These are phyloP conservation scores for Rhizomucor miehei DNA, from an alignment of 371 early-diverging fungal species.

Conservation along the genomic window DNA sequence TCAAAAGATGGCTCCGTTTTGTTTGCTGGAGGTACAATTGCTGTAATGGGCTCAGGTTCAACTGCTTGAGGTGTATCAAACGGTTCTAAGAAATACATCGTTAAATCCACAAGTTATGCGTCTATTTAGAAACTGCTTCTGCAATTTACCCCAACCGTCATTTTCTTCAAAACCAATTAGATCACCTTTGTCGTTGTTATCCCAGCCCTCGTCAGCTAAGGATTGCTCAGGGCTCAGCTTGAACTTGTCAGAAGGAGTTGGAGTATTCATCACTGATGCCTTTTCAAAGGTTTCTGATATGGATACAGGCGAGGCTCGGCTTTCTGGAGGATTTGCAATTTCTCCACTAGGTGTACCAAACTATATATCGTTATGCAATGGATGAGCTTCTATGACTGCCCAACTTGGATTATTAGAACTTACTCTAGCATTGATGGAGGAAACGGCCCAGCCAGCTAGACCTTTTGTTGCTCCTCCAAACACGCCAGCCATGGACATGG, in stretches of 20 bases:
- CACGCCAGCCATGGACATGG: slow-evolving; percentile 29
- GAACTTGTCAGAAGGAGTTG: background rate
- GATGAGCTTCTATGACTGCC: background rate
- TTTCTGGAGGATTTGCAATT: slow-evolving; percentile 14
- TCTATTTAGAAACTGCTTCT: background rate
- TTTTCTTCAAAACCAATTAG: slow-evolving; percentile 30
- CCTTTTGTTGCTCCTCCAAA: slow-evolving; percentile 49
- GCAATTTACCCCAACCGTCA: slow-evolving; percentile 43
- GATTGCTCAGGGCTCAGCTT: background rate
- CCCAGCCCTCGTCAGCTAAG: slow-evolving; percentile 29
- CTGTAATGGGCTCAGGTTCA: slow-evolving; percentile 21
- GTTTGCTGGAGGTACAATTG: slow-evolving; percentile 13
- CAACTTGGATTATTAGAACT: background rate
- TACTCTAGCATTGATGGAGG: slow-evolving; percentile 44
- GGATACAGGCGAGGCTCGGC: background rate
- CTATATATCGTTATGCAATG: slow-evolving; percentile 12
- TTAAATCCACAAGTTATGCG: background rate
- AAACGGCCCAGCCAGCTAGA: slow-evolving; percentile 50
- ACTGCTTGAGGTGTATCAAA: slow-evolving; percentile 16
- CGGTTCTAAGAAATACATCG: slow-evolving; percentile 15
- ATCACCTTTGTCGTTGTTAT: slow-evolving; percentile 29
- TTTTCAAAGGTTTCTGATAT: slow-evolving; percentile 1
- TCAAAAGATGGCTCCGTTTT: slow-evolving; percentile 9
- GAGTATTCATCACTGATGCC: background rate
- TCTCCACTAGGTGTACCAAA: slow-evolving; percentile 41